phyloP scores from a whole-genome alignment of 352 stramenopile genomes.

The Phytophthora pseudosyringae region DNA sequence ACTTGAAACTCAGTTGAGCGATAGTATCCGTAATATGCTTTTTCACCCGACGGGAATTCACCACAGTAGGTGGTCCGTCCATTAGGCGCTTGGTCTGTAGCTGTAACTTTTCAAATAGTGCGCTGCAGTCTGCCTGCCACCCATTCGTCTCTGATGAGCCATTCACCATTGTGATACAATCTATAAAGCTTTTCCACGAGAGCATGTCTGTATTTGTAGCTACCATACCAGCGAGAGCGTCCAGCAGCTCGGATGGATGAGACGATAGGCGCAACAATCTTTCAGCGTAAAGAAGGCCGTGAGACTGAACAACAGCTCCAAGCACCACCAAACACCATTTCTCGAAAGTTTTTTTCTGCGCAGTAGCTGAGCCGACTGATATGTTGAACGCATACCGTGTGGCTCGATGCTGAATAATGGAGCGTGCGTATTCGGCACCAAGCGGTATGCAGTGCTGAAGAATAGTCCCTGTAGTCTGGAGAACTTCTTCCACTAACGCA shows the following conservation, averaged over 20 bases:
- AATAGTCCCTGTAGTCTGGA: conserved; percentile 31
- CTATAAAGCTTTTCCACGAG: conserved; percentile 17
- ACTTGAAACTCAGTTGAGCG: conserved; percentile 21
- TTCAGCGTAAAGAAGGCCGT: conserved; percentile 33
- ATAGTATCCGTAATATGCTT: conserved; percentile 21
- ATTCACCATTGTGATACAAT: conserved; percentile 15
- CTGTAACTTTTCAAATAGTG: conserved; percentile 15
- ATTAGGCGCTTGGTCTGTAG: conserved; percentile 14
- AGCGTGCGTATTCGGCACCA: conserved; percentile 24
- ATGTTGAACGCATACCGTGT: conserved; percentile 22
- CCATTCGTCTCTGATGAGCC: background rate
- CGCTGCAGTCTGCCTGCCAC: conserved; percentile 11
- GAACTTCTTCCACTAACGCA: conserved; percentile 16
- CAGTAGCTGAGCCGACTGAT: background rate
- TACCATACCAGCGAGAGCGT: conserved; percentile 12
- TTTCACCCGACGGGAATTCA: conserved; percentile 4
- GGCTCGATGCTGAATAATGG: conserved; percentile 28
- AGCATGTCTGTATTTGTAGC: conserved; percentile 1
- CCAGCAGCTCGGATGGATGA: conserved; percentile 16
- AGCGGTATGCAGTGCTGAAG: conserved; percentile 28
- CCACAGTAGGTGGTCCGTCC: conserved; percentile 10
- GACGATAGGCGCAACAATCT: conserved; percentile 19
- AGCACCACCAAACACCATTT: conserved; percentile 33
- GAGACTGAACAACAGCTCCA: conserved; percentile 14
- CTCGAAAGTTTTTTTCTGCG: conserved; percentile 8